These are phyloP conservation scores for Zygosaccharomyces lentus DNA, from an alignment of 805 yeast species.

Conservation along the genomic window DNA sequence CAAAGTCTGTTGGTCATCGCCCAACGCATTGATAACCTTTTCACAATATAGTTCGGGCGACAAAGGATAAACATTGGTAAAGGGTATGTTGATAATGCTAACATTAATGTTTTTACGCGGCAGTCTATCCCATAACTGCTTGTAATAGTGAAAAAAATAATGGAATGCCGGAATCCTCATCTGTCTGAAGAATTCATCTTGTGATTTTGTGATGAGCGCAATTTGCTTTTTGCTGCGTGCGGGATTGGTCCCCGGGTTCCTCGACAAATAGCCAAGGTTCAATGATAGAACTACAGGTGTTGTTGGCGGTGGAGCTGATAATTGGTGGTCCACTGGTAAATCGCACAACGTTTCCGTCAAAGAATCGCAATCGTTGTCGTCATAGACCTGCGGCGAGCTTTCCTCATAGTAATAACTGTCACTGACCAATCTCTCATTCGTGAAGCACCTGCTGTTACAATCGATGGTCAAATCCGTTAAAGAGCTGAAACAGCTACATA, in stretches of 20 bases:
- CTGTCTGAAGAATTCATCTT: constrained; percentile 22
- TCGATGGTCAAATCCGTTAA: constrained; percentile 44
- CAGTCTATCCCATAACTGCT: constrained; percentile 30
- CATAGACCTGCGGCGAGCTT: constrained; percentile 2
- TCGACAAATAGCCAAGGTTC: constrained; percentile 23
- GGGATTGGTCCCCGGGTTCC: constrained; percentile 14
- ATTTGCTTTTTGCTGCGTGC: constrained; percentile 13
- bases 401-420: constrained; percentile 26
- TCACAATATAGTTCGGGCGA: constrained; percentile 28
- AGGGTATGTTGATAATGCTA: constrained; percentile 33
- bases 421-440: constrained; percentile 19
- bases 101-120: constrained; percentile 30
- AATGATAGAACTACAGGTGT: constrained; percentile 27
- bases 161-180: constrained; percentile 31
- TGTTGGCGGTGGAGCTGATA: constrained; percentile 35
- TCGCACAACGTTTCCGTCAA: constrained; percentile 29
- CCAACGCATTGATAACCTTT: constrained; percentile 12
- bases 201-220: constrained; percentile 25
- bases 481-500: constrained; percentile 44
- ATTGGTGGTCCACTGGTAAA: constrained; percentile 14
- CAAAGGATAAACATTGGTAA: constrained; percentile 33
- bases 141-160: constrained; percentile 30
- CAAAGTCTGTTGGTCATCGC: constrained; percentile 30
- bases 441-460: constrained; percentile 45
- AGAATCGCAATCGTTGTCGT: constrained; percentile 19